phyloP scores from a whole-genome alignment of 1,284 basidiomycete genomes.

The Hymenochaete sp. region DNA sequence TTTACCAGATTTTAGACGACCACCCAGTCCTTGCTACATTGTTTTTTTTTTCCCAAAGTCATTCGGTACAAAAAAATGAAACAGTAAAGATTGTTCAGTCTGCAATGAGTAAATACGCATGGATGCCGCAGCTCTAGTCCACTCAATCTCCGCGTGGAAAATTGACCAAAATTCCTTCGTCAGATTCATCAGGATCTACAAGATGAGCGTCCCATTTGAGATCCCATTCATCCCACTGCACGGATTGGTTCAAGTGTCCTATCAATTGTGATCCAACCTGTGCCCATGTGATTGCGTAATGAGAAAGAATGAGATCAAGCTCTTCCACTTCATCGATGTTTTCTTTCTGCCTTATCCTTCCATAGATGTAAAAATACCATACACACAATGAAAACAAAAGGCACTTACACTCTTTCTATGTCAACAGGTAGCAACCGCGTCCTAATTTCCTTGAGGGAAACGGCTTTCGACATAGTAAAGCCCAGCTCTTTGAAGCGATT shows the following conservation, averaged over 20 bases:
- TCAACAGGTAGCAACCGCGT: constrained; percentile 41
- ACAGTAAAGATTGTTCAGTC: neutral
- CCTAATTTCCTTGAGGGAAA: constrained; percentile 64
- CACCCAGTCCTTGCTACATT: neutral
- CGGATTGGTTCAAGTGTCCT: neutral
- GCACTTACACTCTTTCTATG: constrained; percentile 58
- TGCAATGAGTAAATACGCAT: neutral
- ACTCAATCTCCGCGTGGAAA: neutral
- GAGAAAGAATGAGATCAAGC: constrained; percentile 75
- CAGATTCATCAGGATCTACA: neutral
- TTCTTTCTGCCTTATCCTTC: constrained; percentile 69
- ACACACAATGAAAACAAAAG: constrained; percentile 25
- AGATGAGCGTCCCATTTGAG: neutral
- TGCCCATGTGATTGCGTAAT: constrained; percentile 85
- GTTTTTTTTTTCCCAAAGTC: neutral
- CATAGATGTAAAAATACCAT: neutral
- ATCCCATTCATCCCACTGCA: constrained; percentile 2
- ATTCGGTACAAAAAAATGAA: neutral
- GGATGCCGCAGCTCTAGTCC: neutral
- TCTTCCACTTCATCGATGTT: constrained; percentile 90
- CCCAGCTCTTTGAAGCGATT: constrained; percentile 43
- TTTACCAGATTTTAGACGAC: too few relatives aligned
- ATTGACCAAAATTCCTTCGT: neutral
- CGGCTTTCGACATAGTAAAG: constrained; percentile 46
- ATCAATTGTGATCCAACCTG: constrained; percentile 19